Evolutionary conservation across 805 yeast species (phyloP), one percentile per base, ranked within the genome.

Genomic region (Maudiozyma turicensis): DNA sequence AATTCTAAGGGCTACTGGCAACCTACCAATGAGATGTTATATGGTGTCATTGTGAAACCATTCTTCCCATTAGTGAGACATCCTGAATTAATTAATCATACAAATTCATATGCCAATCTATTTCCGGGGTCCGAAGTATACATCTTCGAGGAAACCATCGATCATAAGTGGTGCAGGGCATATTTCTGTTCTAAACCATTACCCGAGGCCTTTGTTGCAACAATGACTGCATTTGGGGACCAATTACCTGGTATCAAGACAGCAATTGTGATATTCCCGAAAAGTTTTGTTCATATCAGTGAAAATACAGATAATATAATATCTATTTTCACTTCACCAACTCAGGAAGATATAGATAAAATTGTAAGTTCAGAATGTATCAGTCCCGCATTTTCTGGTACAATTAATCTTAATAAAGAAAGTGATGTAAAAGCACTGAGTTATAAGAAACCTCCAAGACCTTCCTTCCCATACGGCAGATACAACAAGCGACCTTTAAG

Each of bases 101-200:
- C 49, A 3, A 63, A 63, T 32, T 68, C 71, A 52, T 75, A 72
- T 64, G 70, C 69, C 51, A 78, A 83, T 61, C 64, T 83, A 43
- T 82, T 78, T 58, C 82, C 82, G 20, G 95, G 95, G 35, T 95
- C 86, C 64, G 86, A 82, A 53, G 80, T 84, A 33, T 85, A 76
- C 62, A 69, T 86, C 15, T 84, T 86, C 60, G 95, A 87, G 69
- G 75, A 44, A 71, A 76, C 64, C 64, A 68, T 40, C 6, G 62
- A 63, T 46, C 72, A 72, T 20, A 75, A 75, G 52, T 88, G 95
- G 95, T 87, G 81, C 28, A 73, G 95, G 56, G 95, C 89, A 10
- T 87, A 88, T 63, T 72, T 78, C 4, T 68, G 84, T 35, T 70
- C 82, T 38, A 75, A 80, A 50, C 90, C 95, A 6, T 68, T 80